phyloP scores from a whole-genome alignment of 192 early-diverging fungal species.

The Umbelopsis ramanniana region DNA sequence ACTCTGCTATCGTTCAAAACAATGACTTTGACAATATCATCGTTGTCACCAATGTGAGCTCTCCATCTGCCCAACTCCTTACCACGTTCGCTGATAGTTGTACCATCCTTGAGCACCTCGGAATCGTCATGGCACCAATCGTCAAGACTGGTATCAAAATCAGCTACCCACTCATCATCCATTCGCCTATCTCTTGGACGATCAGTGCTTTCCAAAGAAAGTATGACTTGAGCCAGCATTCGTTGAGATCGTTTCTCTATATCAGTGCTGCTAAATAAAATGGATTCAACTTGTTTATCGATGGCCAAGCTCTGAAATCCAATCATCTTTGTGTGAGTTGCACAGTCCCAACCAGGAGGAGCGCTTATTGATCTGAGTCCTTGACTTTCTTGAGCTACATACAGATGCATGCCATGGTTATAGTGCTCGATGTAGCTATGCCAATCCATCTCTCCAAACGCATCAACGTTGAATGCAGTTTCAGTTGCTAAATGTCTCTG shows the following conservation, averaged over 20 bases:
- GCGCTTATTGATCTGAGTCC: slow-evolving; percentile 29
- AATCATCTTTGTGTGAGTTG: slow-evolving; percentile 26
- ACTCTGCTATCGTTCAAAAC: slow-evolving; percentile 44
- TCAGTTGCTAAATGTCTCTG: slow-evolving; percentile 18
- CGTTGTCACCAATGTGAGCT: slow-evolving; percentile 28
- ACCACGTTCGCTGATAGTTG: slow-evolving; percentile 27
- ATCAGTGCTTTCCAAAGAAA: slow-evolving; percentile 35
- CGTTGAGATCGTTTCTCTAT: slow-evolving; percentile 40
- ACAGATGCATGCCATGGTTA: slow-evolving; percentile 37
- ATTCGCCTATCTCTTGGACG: slow-evolving; percentile 28
- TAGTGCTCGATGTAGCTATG: slow-evolving; percentile 34
- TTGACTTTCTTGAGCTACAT: slow-evolving; percentile 25
- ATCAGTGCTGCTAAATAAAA: slow-evolving; percentile 36
- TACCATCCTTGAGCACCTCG: slow-evolving; percentile 27
- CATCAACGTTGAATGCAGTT: slow-evolving; percentile 19
- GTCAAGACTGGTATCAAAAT: slow-evolving; percentile 44
- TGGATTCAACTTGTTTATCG: slow-evolving; percentile 39
- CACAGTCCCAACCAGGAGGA: slow-evolving; percentile 37
- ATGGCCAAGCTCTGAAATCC: slow-evolving; percentile 22
- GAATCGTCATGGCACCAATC: slow-evolving; percentile 51
- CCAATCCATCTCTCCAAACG: slow-evolving; percentile 29
- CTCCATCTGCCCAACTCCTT: slow-evolving; percentile 36
- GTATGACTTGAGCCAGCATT: slow-evolving; percentile 34
- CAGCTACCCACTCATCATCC: slow-evolving; percentile 42
- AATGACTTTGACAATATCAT: slow-evolving; percentile 35